A percentile compares a stretch with the other conserved stretches of the same genome.
Conservation (phyloP, 495 filamentous ascomycete genomes). For the Neurospora sp. region DNA sequence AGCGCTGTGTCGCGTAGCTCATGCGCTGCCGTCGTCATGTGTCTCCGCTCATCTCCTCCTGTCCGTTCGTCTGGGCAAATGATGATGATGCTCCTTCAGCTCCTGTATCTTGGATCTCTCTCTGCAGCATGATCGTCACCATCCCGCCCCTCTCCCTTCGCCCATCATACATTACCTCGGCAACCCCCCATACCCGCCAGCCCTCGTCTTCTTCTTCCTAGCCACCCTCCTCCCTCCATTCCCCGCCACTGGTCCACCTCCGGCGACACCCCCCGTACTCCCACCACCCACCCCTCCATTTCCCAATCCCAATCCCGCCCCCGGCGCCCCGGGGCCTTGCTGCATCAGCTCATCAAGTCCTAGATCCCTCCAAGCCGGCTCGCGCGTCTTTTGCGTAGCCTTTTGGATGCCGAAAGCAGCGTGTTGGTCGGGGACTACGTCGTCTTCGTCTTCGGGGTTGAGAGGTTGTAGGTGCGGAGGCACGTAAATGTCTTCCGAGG, state of each 20-base stretch:
- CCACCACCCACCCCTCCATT: not conserved
- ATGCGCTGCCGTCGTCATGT: not conserved
- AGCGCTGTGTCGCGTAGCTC: not conserved
- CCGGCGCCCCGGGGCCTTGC: conserved; percentile 33
- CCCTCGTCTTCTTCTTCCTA: conserved; percentile 3
- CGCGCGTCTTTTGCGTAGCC: conserved; percentile 61
- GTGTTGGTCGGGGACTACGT: conserved; percentile 94
- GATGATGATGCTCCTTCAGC: not conserved
- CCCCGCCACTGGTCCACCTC: not conserved
- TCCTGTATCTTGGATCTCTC: no score
- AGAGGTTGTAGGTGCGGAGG: conserved; percentile 80
- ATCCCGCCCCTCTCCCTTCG: not conserved
- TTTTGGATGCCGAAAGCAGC: conserved; percentile 91
- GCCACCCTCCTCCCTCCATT: conserved; percentile 6
- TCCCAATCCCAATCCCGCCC: conserved; percentile 5
- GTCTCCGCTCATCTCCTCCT: not conserved
- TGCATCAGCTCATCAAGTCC: conserved; percentile 63
- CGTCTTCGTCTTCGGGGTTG: conserved; percentile 97
- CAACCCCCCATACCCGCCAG: conserved; percentile 26
- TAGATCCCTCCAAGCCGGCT: conserved; percentile 79
- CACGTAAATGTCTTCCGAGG: conserved; percentile 70
- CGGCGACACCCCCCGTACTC: conserved; percentile 11
- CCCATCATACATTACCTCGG: conserved; percentile 16
- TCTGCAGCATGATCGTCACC: not conserved
- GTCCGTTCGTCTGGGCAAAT: not conserved